These are phyloP conservation scores for Lentinus brumalis DNA, from an alignment of 768 basidiomycete species.

Conservation along the genomic window DNA sequence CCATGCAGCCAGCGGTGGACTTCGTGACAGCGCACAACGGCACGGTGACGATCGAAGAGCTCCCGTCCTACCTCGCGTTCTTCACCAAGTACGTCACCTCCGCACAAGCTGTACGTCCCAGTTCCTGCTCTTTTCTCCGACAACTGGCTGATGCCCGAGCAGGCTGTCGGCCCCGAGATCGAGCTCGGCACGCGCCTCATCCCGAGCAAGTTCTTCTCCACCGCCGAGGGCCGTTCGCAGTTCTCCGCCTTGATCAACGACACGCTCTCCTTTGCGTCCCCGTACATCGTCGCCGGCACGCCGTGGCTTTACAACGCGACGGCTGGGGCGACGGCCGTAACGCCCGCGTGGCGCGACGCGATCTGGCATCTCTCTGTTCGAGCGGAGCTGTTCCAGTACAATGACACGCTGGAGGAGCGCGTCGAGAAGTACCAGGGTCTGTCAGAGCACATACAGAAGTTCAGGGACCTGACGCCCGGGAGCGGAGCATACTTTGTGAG, in stretches of 20 bases:
- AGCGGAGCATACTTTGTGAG: slow-evolving; percentile 37
- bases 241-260: slow-evolving; percentile 23
- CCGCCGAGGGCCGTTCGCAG: slow-evolving; percentile 22
- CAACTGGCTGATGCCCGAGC: too few relatives aligned
- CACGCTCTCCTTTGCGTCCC: slow-evolving; percentile 26
- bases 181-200: slow-evolving; percentile 33
- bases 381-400: too few relatives aligned
- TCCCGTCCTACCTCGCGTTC: slow-evolving; percentile 35
- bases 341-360: too few relatives aligned
- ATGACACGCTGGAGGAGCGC: too few relatives aligned
- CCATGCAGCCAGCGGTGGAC: slow-evolving; percentile 37
- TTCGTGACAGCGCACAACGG: slow-evolving; percentile 33
- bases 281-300: slow-evolving; percentile 28
- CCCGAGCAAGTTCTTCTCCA: slow-evolving; percentile 28
- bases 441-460: slow-evolving; percentile 17
- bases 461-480: slow-evolving; percentile 28
- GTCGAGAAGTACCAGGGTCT: slow-evolving; percentile 1
- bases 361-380: too few relatives aligned
- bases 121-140: too few relatives aligned
- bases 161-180: slow-evolving; percentile 29
- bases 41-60: slow-evolving; percentile 31
- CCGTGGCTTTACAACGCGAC: slow-evolving; percentile 23
- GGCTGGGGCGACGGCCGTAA: too few relatives aligned
- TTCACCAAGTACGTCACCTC: slow-evolving; percentile 34
- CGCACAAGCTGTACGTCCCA: slow-evolving; percentile 28